A percentile compares a stretch with the other conserved stretches of the same genome.
These are phyloP conservation scores for Fusarium tanahbumbuense DNA, from an alignment of 2,329 filamentous ascomycete species.

Conservation along the genomic window DNA sequence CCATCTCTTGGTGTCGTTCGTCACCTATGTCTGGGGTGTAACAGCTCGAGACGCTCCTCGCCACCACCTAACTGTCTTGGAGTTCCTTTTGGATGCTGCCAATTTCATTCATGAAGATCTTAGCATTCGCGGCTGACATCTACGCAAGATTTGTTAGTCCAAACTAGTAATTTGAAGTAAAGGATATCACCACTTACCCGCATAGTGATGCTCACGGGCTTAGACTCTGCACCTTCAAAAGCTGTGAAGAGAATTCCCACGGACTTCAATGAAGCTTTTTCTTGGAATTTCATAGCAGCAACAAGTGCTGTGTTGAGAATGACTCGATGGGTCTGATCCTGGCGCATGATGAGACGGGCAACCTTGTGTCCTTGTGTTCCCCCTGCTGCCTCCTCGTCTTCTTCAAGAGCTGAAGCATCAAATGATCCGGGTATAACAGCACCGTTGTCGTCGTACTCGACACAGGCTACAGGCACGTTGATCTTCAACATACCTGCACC, in stretches of 20 bases:
- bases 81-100: conserved; percentile 64
- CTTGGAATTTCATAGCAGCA: conserved; percentile 81
- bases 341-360: conserved; percentile 86
- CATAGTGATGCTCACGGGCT: conserved; percentile 69
- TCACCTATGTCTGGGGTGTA: conserved; percentile 25
- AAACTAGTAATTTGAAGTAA: neutral
- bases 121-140: conserved; percentile 67
- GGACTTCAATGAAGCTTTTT: conserved; percentile 78
- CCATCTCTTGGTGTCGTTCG: conserved; percentile 15
- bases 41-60: conserved; percentile 13
- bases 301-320: conserved; percentile 87
- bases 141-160: conserved; percentile 43
- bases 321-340: conserved; percentile 88
- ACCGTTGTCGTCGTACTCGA: conserved; percentile 66
- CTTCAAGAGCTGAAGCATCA: conserved; percentile 64
- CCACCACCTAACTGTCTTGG: conserved; percentile 50
- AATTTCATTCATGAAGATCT: conserved; percentile 63
- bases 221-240: conserved; percentile 66
- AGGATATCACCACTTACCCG: conserved; percentile 61
- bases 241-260: conserved; percentile 75
- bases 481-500: conserved; percentile 86
- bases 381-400: conserved; percentile 54
- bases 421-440: conserved; percentile 64
- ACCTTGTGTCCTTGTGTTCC: conserved; percentile 56
- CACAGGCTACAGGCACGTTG: conserved; percentile 73